Conservation (phyloP, 768 basidiomycete genomes). For the Podaxis rugospora region DNA sequence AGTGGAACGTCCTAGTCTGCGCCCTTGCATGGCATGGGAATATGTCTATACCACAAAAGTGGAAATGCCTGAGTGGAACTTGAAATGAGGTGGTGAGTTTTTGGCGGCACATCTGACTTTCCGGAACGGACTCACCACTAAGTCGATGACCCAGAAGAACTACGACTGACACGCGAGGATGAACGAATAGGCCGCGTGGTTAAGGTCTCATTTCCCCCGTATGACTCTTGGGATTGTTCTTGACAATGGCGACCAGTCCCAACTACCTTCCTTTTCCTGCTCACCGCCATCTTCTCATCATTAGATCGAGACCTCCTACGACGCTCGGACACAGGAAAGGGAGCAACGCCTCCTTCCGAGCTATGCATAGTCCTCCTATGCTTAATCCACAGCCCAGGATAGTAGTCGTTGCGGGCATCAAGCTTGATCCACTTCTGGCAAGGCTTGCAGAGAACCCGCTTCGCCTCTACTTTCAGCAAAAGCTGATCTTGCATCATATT, state of each 20-base stretch:
- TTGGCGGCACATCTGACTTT: neutral
- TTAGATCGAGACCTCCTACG: neutral
- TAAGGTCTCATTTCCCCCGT: neutral
- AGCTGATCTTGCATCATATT: neutral
- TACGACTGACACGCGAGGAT: constrained; percentile 5
- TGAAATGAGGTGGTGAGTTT: neutral
- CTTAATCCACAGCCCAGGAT: constrained; percentile 12
- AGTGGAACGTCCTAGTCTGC: neutral
- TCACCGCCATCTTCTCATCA: neutral
- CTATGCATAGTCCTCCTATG: constrained; percentile 9
- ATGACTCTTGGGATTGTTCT: neutral
- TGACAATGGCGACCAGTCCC: neutral
- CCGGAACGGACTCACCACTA: neutral
- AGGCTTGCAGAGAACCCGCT: neutral
- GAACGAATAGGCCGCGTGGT: neutral
- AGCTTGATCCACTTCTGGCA: constrained; percentile 7
- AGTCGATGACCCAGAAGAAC: neutral
- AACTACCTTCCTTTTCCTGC: neutral
- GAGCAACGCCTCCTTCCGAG: neutral
- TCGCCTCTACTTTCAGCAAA: neutral
- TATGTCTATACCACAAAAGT: neutral
- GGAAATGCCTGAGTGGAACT: neutral
- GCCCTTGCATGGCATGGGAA: neutral
- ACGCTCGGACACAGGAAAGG: neutral
- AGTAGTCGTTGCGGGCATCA: constrained; percentile 10